Percentiles rank a stretch among this genome's conserved stretches.
Evolutionary conservation across 116 monocot species (phyloP).

Genomic region (Cymodocea nodosa): DNA sequence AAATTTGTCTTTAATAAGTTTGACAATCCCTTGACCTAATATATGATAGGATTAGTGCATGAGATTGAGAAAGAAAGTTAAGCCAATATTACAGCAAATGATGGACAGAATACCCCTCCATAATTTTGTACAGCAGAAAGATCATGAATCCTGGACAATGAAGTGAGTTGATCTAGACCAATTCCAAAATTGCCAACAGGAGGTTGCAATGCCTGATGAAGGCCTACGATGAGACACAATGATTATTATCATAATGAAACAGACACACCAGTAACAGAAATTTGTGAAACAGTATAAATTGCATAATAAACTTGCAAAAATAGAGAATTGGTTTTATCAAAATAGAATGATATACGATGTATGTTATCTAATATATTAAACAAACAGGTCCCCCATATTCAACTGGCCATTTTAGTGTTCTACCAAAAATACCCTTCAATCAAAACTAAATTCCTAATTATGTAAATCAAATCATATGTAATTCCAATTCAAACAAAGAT

Average conservation of each 20-base stretch:
- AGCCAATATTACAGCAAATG: slow-evolving; percentile 1
- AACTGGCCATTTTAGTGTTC: too few relatives aligned
- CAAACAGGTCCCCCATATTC: too few relatives aligned
- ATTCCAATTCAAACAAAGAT: too few relatives aligned
- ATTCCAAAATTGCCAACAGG: slow-evolving; percentile 37
- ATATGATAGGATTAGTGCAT: not conserved
- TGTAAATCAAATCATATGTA: too few relatives aligned
- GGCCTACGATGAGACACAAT: not conserved
- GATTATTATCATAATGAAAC: not conserved
- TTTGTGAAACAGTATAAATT: not conserved
- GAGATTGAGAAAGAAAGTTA: not conserved
- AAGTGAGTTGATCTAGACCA: slow-evolving; percentile 49
- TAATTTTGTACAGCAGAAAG: slow-evolving; percentile 45
- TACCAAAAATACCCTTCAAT: too few relatives aligned
- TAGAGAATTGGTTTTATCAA: too few relatives aligned
- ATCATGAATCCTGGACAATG: slow-evolving; percentile 66
- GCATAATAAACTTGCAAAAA: too few relatives aligned
- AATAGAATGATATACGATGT: too few relatives aligned
- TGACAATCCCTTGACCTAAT: slow-evolving; percentile 67
- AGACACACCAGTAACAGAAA: not conserved
- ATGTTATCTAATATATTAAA: too few relatives aligned
- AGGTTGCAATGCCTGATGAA: slow-evolving; percentile 5
- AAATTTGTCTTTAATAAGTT: slow-evolving; percentile 42
- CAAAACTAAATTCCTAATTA: too few relatives aligned
- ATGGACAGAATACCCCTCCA: slow-evolving; percentile 57